Conservation (phyloP, 257 asterid species). For the Nicotiana tomentosiformis region DNA sequence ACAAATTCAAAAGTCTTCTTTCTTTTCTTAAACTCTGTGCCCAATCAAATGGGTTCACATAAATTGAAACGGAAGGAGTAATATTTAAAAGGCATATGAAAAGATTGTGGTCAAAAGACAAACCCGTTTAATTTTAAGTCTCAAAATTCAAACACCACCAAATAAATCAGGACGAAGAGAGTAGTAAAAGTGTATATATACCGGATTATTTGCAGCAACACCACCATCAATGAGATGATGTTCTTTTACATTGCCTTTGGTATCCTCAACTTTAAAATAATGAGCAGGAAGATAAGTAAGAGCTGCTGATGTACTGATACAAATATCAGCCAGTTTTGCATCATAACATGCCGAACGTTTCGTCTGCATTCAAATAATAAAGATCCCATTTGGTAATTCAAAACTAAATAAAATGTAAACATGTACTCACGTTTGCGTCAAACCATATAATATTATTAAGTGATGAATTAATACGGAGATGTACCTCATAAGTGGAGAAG, state of each 20-base stretch:
- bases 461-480: background rate
- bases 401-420: too few species aligned
- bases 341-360: slow-evolving; percentile 13
- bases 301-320: slow-evolving; percentile 58
- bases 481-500: slow-evolving; percentile 46
- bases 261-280: slow-evolving; percentile 25
- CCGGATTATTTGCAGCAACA: slow-evolving; percentile 64
- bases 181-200: background rate
- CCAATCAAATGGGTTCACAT: too few species aligned
- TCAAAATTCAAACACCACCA: too few species aligned
- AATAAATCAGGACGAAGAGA: too few species aligned
- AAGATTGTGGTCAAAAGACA: too few species aligned
- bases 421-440: too few species aligned
- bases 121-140: too few species aligned
- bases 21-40: too few species aligned
- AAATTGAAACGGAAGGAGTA: too few species aligned
- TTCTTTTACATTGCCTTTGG: slow-evolving; percentile 14
- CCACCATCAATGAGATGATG: slow-evolving; percentile 53
- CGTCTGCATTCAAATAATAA: slow-evolving; percentile 15
- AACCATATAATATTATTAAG: too few species aligned
- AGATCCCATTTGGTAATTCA: background rate
- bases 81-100: too few species aligned
- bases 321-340: slow-evolving; percentile 34
- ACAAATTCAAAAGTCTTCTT: too few species aligned
- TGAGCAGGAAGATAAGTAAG: slow-evolving; percentile 50